These are phyloP conservation scores for Colletotrichum sp. DNA, from an alignment of 2,329 filamentous ascomycete species.

Conservation along the genomic window DNA sequence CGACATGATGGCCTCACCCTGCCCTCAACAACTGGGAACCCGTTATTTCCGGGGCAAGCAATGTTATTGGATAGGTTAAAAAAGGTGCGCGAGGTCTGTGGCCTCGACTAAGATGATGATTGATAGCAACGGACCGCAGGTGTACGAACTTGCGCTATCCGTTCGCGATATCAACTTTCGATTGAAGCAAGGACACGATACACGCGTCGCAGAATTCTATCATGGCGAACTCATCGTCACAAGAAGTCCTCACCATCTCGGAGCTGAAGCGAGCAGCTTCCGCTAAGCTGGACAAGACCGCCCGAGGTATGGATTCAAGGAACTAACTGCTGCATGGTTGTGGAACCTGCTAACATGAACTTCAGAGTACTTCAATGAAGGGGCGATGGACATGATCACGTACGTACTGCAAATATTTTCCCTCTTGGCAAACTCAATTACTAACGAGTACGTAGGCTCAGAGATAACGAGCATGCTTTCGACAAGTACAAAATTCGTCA, in stretches of 20 bases:
- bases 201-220: not conserved
- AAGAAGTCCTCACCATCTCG: not conserved
- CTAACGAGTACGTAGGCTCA: not conserved
- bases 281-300: not conserved
- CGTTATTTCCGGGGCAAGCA: not conserved
- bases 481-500: not conserved
- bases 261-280: not conserved
- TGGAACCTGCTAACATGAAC: not conserved
- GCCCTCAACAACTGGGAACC: not conserved
- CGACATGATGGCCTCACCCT: not conserved
- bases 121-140: not conserved
- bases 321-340: not conserved
- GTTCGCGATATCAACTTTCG: not conserved
- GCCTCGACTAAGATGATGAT: not conserved
- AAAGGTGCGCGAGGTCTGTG: not conserved
- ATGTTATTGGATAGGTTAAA: not conserved
- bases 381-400: not conserved
- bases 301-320: not conserved
- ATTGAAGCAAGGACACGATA: not conserved
- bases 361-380: not conserved
- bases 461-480: not conserved
- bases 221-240: not conserved
- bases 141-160: not conserved
- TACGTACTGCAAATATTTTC: not conserved
- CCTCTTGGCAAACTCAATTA: not conserved